Evolutionary conservation across 257 asterid species (phyloP).

Genomic region (Scutellaria baicalensis): DNA sequence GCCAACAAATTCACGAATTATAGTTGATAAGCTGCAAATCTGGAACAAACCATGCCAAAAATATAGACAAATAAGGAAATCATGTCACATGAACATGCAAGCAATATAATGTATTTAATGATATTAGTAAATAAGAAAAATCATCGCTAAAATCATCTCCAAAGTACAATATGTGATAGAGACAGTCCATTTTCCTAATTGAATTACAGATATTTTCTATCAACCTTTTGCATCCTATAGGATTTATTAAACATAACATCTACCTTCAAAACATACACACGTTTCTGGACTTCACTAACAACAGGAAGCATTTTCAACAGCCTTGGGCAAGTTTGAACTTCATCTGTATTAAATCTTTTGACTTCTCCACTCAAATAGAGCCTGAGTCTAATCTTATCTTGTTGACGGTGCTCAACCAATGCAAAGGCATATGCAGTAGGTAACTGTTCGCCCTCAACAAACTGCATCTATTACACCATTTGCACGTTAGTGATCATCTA

Average conservation of each 20-base stretch:
- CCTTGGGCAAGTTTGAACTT: constrained; percentile 50
- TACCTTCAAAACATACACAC: constrained; percentile 58
- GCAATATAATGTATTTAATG: background rate
- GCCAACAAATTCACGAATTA: constrained; percentile 87
- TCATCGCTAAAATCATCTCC: constrained; percentile 3
- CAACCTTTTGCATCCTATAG: background rate
- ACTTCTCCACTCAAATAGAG: constrained; percentile 69
- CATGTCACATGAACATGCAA: background rate
- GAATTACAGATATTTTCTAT: background rate
- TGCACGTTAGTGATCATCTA: background rate
- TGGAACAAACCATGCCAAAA: constrained; percentile 23
- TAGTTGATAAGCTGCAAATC: constrained; percentile 94
- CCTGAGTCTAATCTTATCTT: constrained; percentile 57
- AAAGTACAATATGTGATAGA: background rate
- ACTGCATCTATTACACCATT: constrained; percentile 27
- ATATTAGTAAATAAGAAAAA: background rate
- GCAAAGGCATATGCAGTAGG: constrained; percentile 89
- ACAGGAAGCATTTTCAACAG: constrained; percentile 51
- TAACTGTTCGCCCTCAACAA: constrained; percentile 53
- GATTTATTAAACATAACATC: background rate
- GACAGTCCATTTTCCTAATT: background rate
- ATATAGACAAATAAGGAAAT: constrained; percentile 9
- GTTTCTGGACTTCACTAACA: constrained; percentile 36
- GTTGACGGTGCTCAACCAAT: constrained; percentile 85
- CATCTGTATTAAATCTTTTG: constrained; percentile 41